Evolutionary conservation across 192 early-diverging fungal genomes (phyloP).

Genomic region (Thoreauomyces humboldtii): DNA sequence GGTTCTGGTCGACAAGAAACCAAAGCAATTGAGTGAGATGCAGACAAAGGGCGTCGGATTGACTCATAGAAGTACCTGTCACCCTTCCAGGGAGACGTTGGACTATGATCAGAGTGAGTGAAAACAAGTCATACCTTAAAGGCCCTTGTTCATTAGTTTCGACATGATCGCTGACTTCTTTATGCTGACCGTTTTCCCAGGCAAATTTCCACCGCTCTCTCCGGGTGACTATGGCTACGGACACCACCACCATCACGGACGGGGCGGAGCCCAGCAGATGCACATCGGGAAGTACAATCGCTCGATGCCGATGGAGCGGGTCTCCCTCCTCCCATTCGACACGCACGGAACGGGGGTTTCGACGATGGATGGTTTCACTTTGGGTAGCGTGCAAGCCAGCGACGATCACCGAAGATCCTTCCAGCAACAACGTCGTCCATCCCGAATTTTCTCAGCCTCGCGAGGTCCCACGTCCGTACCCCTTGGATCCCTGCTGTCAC

Average conservation of each 20-base stretch:
- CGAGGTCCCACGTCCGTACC: conserved; percentile 11
- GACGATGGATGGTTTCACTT: background rate
- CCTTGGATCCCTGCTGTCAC: conserved; percentile 3
- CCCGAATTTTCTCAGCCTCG: conserved; percentile 3
- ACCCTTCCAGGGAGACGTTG: conserved; percentile 46
- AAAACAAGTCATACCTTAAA: too few species aligned
- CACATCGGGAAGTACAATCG: conserved; percentile 42
- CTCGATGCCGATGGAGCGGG: conserved; percentile 46
- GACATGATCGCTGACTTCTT: background rate
- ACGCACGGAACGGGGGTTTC: background rate
- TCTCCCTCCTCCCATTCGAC: conserved; percentile 40
- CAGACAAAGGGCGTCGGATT: conserved; percentile 35
- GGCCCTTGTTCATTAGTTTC: background rate
- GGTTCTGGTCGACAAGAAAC: background rate
- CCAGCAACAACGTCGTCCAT: background rate
- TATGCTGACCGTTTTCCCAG: background rate
- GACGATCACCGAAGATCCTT: too few species aligned
- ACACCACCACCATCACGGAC: conserved; percentile 5
- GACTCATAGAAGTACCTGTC: conserved; percentile 49
- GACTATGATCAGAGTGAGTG: conserved; percentile 37
- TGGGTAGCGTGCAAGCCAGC: background rate
- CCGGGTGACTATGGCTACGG: background rate
- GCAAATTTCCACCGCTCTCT: conserved; percentile 14
- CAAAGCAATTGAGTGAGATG: conserved; percentile 17
- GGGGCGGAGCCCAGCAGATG: conserved; percentile 21